Evolutionary conservation across 331 rosid species (phyloP).

Genomic region (Pyrus hybrid): DNA sequence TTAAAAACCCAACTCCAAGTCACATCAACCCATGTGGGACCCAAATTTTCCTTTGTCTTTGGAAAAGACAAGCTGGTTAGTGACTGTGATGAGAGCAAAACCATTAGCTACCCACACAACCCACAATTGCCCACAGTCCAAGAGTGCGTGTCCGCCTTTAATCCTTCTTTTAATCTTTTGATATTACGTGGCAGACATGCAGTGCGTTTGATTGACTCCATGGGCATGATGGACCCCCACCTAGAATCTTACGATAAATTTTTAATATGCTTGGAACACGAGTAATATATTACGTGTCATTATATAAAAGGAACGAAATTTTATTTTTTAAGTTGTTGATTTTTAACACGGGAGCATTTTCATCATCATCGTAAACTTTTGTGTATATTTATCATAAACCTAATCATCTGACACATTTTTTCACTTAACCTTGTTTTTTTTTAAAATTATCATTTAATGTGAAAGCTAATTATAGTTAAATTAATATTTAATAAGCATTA

Average conservation of each 20-base stretch:
- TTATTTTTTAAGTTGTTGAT: too few relatives aligned
- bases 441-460: too few relatives aligned
- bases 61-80: slow-evolving; percentile 44
- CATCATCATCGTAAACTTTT: too few relatives aligned
- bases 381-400: too few relatives aligned
- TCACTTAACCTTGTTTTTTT: too few relatives aligned
- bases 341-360: too few relatives aligned
- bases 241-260: slow-evolving; percentile 17
- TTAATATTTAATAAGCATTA: background rate
- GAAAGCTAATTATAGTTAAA: too few relatives aligned
- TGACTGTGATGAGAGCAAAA: slow-evolving; percentile 27
- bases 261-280: too few relatives aligned
- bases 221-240: slow-evolving; percentile 4
- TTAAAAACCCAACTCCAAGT: slow-evolving; percentile 26
- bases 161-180: background rate
- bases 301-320: too few relatives aligned
- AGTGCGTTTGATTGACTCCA: slow-evolving; percentile 29
- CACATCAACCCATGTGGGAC: slow-evolving; percentile 19
- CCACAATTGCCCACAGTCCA: slow-evolving; percentile 13
- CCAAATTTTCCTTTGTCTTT: slow-evolving; percentile 42
- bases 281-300: too few relatives aligned
- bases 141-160: slow-evolving; percentile 22
- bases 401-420: too few relatives aligned
- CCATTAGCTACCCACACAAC: slow-evolving; percentile 28
- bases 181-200: slow-evolving; percentile 67